Base-by-base conservation (phyloP, 768 basidiomycete species). In the Rhizopogon salebrosus region DNA sequence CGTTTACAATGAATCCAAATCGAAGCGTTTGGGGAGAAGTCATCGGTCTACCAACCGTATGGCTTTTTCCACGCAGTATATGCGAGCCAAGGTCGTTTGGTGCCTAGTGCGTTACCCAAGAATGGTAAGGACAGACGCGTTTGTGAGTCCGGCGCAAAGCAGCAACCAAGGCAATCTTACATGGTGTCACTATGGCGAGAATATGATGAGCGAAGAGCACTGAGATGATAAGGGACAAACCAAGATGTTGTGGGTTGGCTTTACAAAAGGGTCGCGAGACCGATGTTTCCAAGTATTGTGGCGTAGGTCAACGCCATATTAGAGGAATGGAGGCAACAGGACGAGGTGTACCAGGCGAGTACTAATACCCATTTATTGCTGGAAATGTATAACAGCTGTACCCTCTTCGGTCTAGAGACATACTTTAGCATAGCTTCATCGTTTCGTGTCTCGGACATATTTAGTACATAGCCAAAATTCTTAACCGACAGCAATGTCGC, bases 1-100 rank as follows among this genome's bases (percentile, higher is more conserved):
- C 24, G 13, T 29, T 42, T 16, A 41, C 53, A 57, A 16, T 18
- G 38, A 18, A 49, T 14, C n/a, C 16, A 3, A 16, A 23, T 34
- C 1, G 3, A 10, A 16, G 5, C 3, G 6, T 14, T 16, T 14
- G 20, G n/a, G 16, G 36, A 46, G 14, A 34, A 8, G n/a, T 14
- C 20, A 20, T 16, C 10, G 45, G 5, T 3, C 31, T 14, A 34
- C 29, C 8, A 18, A 50, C 50, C 43, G n/a, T 31, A 51, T 48
- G 5, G 26, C 22, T 42, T 46, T n/a, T 45, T 45, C 50, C 50
- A 51, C 1, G n/a, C 27, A 26, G 20, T 8, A 23, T 51, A 51
- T 23, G 50, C 49, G 39, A 46, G 29, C 50, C 50, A 51, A 34
- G 50, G 50, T 31, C 42, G 41, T 51, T 51, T 48, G 4, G 50